These are phyloP conservation scores for Cladosporium colombiae DNA, from an alignment of 2,329 filamentous ascomycete genomes.

Conservation along the genomic window DNA sequence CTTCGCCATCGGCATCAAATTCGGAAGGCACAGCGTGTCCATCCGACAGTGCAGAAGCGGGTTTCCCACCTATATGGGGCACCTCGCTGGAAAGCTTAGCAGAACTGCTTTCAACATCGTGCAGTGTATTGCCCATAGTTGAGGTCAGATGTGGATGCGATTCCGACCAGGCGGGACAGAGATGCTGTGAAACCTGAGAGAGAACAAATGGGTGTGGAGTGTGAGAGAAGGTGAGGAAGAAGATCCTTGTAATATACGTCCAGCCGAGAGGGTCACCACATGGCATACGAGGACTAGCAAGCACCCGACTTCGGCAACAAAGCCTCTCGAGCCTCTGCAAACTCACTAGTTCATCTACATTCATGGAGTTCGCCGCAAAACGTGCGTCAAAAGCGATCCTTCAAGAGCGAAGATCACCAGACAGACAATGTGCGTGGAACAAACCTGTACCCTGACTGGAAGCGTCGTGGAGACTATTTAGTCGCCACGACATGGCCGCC, in stretches of 20 bases:
- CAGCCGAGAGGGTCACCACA: neutral
- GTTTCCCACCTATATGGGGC: neutral
- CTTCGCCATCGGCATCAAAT: conserved; percentile 11
- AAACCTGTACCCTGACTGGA: neutral
- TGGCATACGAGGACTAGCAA: neutral
- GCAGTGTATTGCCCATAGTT: neutral
- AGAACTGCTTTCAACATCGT: neutral
- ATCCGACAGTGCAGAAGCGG: neutral
- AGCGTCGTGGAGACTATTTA: neutral
- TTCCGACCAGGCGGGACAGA: neutral
- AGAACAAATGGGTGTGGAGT: neutral
- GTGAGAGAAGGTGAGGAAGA: neutral
- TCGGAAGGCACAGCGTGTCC: neutral
- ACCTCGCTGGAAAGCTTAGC: neutral
- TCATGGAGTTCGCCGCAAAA: conserved; percentile 1
- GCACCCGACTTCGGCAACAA: conserved; percentile 10
- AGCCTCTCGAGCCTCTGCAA: conserved; percentile 6
- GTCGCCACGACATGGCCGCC: neutral
- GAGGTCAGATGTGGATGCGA: neutral
- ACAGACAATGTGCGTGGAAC: neutral
- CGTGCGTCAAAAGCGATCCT: neutral
- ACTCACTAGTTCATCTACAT: neutral
- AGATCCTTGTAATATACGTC: neutral
- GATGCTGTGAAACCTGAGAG: neutral
- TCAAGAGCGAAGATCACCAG: neutral